Evolutionary conservation across 768 basidiomycete genomes (phyloP).

Genomic region (Pisolithus microcarpus): DNA sequence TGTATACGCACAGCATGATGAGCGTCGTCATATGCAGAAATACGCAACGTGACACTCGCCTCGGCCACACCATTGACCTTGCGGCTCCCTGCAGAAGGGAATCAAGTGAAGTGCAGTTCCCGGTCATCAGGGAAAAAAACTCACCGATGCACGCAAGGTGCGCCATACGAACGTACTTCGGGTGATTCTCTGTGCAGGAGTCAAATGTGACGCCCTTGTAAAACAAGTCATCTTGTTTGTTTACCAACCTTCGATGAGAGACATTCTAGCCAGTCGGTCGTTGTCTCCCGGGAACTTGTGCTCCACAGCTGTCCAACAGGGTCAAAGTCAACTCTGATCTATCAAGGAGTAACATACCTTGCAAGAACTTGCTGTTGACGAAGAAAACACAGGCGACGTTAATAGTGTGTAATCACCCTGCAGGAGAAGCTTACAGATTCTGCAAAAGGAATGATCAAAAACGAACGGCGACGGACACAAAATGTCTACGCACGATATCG

Average conservation of each 20-base stretch:
- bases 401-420: too few species aligned
- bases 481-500: slow-evolving; percentile 57
- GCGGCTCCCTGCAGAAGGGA: slow-evolving; percentile 45
- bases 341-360: slow-evolving; percentile 39
- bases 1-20: neutral
- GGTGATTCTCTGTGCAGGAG: slow-evolving; percentile 58
- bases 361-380: slow-evolving; percentile 45
- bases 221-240: neutral
- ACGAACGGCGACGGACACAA: too few species aligned
- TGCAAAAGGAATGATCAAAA: neutral
- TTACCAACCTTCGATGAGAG: slow-evolving; percentile 73
- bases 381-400: too few species aligned
- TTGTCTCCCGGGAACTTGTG: slow-evolving; percentile 84
- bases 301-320: slow-evolving; percentile 58
- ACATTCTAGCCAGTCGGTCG: slow-evolving; percentile 78
- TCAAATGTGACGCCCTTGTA: neutral
- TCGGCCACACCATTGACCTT: slow-evolving; percentile 97
- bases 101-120: neutral
- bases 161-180: slow-evolving; percentile 86
- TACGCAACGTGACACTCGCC: slow-evolving; percentile 27
- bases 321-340: neutral
- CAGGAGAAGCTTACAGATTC: slow-evolving; percentile 11
- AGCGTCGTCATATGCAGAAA: neutral
- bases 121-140: slow-evolving; percentile 5
- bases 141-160: slow-evolving; percentile 80